Evolutionary conservation across 2,329 filamentous ascomycete species (phyloP).

Genomic region (Neocatenulostroma microsporum): DNA sequence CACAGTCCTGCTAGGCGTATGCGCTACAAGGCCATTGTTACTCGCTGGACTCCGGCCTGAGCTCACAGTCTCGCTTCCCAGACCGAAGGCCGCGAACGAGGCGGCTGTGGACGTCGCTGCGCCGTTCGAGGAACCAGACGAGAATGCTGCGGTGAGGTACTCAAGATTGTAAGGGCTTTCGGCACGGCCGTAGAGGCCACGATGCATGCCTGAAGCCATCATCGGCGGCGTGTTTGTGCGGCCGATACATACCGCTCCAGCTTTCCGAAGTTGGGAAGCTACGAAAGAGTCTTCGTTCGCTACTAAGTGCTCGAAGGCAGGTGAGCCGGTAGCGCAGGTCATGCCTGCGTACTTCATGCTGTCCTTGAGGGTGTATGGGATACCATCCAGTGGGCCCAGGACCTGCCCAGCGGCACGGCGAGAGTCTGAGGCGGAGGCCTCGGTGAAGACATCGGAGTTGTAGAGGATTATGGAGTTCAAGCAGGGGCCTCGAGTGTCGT

Average conservation of each 20-base stretch:
- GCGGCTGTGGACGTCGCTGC: constrained; percentile 45
- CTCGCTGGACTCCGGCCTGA: constrained; percentile 50
- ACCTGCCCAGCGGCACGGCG: constrained; percentile 33
- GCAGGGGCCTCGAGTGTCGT: constrained; percentile 35
- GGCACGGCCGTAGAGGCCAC: constrained; percentile 49
- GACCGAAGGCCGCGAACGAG: constrained; percentile 46
- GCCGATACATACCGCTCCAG: constrained; percentile 47
- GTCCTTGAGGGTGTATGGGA: constrained; percentile 53
- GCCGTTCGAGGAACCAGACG: constrained; percentile 53
- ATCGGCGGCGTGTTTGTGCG: constrained; percentile 55
- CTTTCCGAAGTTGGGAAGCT: constrained; percentile 40
- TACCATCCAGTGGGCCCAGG: constrained; percentile 44
- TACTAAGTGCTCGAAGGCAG: constrained; percentile 45
- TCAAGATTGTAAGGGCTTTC: constrained; percentile 50
- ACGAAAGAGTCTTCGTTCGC: constrained; percentile 48
- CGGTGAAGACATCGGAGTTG: constrained; percentile 40
- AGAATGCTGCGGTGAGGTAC: constrained; percentile 49
- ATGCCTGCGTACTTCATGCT: constrained; percentile 48
- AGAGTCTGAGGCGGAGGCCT: constrained; percentile 42
- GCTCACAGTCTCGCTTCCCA: constrained; percentile 50
- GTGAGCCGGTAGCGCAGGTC: constrained; percentile 48
- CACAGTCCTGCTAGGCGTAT: constrained; percentile 48
- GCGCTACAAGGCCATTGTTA: constrained; percentile 50
- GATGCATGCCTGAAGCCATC: constrained; percentile 52
- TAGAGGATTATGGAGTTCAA: constrained; percentile 46